Percentiles rank a stretch among this genome's conserved stretches.
These are phyloP conservation scores for Ceratocystis papillata DNA, from an alignment of 2,329 filamentous ascomycete genomes.

Conservation along the genomic window DNA sequence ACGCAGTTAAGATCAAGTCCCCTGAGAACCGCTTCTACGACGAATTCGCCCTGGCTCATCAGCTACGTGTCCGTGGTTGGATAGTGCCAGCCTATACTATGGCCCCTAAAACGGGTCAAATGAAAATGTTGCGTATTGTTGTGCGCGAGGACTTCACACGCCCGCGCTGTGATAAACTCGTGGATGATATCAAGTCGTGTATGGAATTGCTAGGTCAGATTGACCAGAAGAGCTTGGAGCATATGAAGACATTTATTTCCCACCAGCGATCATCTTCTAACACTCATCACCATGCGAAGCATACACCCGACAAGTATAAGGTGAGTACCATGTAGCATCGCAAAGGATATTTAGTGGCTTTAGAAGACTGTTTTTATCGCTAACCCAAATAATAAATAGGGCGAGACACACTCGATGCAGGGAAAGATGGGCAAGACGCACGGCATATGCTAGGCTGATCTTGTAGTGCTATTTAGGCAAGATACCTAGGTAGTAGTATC, in stretches of 20 bases:
- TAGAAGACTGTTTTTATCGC: neutral
- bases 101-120: slow-evolving; percentile 71
- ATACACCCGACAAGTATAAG: slow-evolving; percentile 42
- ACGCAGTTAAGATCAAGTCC: slow-evolving; percentile 22
- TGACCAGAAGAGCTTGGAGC: slow-evolving; percentile 59
- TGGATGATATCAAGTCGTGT: slow-evolving; percentile 69
- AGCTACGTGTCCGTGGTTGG: slow-evolving; percentile 79
- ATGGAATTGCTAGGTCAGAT: slow-evolving; percentile 60
- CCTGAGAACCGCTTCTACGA: slow-evolving; percentile 52
- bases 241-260: slow-evolving; percentile 55
- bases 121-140: slow-evolving; percentile 88
- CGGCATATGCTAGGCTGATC: slow-evolving; percentile 55
- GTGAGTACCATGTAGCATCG: slow-evolving; percentile 32
- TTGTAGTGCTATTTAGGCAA: no score
- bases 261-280: slow-evolving; percentile 41
- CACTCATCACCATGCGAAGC: slow-evolving; percentile 44
- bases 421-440: slow-evolving; percentile 88
- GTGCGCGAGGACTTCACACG: slow-evolving; percentile 86
- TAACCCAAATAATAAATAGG: slow-evolving; percentile 32
- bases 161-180: slow-evolving; percentile 65
- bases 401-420: slow-evolving; percentile 77
- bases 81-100: slow-evolving; percentile 94
- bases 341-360: neutral
- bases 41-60: slow-evolving; percentile 71
- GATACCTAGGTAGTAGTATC: no score